Percentiles rank a stretch among this genome's conserved stretches.
Evolutionary conservation across 2,329 filamentous ascomycete genomes (phyloP).

Genomic region (Penicillium rolfsii): DNA sequence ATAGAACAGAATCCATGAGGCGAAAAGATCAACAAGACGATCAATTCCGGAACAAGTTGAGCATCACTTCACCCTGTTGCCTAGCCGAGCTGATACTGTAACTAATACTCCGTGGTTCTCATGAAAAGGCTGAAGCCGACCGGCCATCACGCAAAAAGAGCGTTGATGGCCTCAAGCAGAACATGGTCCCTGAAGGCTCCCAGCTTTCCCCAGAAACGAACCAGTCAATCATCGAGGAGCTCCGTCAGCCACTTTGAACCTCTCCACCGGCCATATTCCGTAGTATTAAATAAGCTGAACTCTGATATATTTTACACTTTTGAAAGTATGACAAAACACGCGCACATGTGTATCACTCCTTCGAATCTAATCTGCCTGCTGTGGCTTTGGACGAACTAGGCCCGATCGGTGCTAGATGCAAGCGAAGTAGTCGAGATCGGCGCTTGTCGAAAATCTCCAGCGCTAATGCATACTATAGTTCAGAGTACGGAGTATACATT

Average conservation of each 20-base stretch:
- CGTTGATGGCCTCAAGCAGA: background rate
- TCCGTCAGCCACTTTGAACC: background rate
- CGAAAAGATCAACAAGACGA: background rate
- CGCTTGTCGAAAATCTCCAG: conserved; percentile 1
- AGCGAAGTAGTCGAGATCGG: conserved; percentile 4
- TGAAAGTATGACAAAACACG: background rate
- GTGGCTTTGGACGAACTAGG: conserved; percentile 3
- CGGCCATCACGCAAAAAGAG: background rate
- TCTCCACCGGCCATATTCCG: background rate
- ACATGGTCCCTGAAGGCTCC: background rate
- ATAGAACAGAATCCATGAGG: background rate
- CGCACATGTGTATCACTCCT: background rate
- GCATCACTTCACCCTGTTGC: background rate
- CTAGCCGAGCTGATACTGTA: background rate
- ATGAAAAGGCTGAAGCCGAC: background rate
- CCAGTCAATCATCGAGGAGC: background rate
- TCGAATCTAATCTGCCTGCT: background rate
- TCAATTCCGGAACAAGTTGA: background rate
- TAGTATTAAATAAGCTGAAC: background rate
- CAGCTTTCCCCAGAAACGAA: conserved; percentile 2
- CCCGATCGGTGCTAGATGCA: conserved; percentile 12
- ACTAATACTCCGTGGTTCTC: background rate
- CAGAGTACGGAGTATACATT: background rate
- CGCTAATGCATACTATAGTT: background rate
- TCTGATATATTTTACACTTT: background rate